phyloP scores from a whole-genome alignment of 228 moss, liverwort and hornwort genomes.

The Sphagnum magellanicum region DNA sequence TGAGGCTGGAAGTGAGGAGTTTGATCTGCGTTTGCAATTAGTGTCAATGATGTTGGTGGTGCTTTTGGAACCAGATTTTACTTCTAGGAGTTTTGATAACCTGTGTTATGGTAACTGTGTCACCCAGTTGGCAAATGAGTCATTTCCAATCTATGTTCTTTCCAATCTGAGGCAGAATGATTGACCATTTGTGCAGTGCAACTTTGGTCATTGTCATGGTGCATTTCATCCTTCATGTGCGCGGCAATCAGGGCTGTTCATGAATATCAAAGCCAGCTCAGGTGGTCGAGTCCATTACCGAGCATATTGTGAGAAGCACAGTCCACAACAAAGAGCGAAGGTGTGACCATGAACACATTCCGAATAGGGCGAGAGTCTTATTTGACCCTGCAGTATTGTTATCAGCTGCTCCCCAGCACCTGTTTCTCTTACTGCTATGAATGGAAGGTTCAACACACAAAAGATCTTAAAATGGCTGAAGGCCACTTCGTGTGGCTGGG shows the following conservation, averaged over 20 bases:
- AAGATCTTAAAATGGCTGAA: constrained; percentile 6
- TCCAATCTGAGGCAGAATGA: not conserved
- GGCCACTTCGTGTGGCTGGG: constrained; percentile 43
- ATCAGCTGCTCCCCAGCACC: constrained; percentile 17
- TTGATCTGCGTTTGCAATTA: not conserved
- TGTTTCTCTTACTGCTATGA: constrained; percentile 28
- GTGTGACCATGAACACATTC: constrained; percentile 18
- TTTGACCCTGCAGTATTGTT: too few species aligned
- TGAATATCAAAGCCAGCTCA: constrained; percentile 47
- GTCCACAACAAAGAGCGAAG: constrained; percentile 58
- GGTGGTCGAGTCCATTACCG: constrained; percentile 63
- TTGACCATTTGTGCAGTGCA: constrained; percentile 43
- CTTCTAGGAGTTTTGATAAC: too few species aligned
- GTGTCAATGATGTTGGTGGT: too few species aligned
- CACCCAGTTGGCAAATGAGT: not conserved
- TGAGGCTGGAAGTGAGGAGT: too few species aligned
- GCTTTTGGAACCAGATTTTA: too few species aligned
- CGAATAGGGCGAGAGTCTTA: too few species aligned
- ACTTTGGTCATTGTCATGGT: constrained; percentile 72
- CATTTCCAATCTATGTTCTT: not conserved
- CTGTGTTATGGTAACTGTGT: not conserved
- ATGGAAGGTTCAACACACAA: not conserved
- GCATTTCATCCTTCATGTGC: constrained; percentile 65
- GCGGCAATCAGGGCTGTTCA: constrained; percentile 51
- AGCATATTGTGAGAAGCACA: constrained; percentile 70